Evolutionary conservation across 306 rosid genomes (phyloP), one percentile per base, ranked within the genome.

Genomic region (Erythrophleum fordii): DNA sequence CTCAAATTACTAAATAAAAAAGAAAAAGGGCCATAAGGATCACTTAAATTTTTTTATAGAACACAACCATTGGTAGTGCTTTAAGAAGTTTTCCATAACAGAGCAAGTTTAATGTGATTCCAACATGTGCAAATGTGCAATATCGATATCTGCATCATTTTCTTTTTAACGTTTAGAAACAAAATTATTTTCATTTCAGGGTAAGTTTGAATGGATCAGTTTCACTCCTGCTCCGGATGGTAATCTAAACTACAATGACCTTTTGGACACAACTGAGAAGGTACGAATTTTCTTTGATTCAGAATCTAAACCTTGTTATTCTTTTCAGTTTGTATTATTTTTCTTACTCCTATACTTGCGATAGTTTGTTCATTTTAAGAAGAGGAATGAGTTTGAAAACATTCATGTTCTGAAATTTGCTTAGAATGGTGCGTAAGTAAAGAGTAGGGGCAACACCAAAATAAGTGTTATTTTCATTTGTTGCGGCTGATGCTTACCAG

Each of bases 201-300:
- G 87, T 77, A 81, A 81, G 56, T 81, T 69, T 84, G 99, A 88
- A 71, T 71, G 83, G 5, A 76, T 92, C 83, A 84, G 85, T 81
- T 84, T 84, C 83, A 45, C 96, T 77, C 85, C 97, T 34, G 73
- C 87, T 72, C 97, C 97, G 0, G 98, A 93, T 87, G 99, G 97
- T 84, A 86, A 82, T 86, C 89, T 95, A 42, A 82, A 85, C 91
- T 89, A 87, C 81, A 73, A 87, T 64, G 84, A 90, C 56, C 70
- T 92, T 60, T 52, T 95, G 82, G 89, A 85, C 59, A 85, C 85
- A 12, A 69, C 91, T 11, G 76, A 82, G 77, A 77, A 76, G 98
- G 99, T 93, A 85, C 20, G 60, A 26, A 59, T 39, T 58, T 58
- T 65, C 69, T 70, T 70, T 37, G 8, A 52, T 56, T 71, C 17